Base-by-base conservation (phyloP, 2,329 filamentous ascomycete genomes). In the Parastagonospora nodorum region DNA sequence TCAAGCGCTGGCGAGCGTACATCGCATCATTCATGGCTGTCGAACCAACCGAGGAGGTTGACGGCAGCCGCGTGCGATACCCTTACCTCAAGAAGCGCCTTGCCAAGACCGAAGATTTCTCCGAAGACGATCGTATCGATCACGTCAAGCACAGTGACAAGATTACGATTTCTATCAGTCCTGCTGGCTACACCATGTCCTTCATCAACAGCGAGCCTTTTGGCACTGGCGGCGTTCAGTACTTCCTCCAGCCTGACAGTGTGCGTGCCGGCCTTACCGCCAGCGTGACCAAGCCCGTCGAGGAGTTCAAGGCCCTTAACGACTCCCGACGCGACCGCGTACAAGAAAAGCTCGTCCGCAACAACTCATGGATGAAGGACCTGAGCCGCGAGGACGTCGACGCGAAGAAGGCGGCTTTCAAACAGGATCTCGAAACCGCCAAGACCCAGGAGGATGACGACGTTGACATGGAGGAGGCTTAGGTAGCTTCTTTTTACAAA, bases 1-100 rank as follows among this genome's bases (percentile, higher is more conserved):
- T 85, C 58, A 81, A 82, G 55, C 78, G 86, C 33, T 99, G 94
- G 94, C 90, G 93, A 64, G 96, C 95, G 77, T 99, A 99, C 71
- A 90, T 96, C 50, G 92, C 93, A 14, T 92, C 92, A 0, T 97
- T 89, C 74, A 89, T 91, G 60, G 90, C 91, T 57, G 84, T 92
- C 19, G 91, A 96, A 67, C 89, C 90, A 2, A 99, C 94, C 0
- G 80, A 77, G 45, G 73, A 74, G 37, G 68, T 80, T 8, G 63
- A 68, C 41, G 49, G 53, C 41, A 56, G 52, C 28, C 60, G 61
- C 11, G 66, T 79, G n/a, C 57, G 63, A 27, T 64, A 71, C 8
- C 76, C 77, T 0, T 74, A 77, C 51, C 68, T 79, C 39, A 77
- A 74, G 57, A 70, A 77, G 43, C 72, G 71, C 40, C 58, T 72